Evolutionary conservation across 768 basidiomycete species (phyloP), one percentile per base, ranked within the genome.

Genomic region (Daedalea quercina): DNA sequence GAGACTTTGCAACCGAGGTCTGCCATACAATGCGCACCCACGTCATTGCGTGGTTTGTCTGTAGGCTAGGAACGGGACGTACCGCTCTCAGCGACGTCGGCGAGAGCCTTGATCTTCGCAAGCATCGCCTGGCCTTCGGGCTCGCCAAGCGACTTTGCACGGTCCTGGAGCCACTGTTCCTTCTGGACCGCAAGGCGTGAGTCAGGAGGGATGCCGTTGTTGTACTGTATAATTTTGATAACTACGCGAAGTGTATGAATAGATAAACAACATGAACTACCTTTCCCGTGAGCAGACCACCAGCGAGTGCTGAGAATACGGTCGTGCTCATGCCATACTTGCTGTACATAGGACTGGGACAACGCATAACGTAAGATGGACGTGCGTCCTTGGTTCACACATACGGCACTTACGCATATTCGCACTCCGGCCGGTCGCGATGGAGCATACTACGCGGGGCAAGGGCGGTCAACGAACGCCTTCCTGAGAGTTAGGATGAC

Each of bases 381-480:
- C 15, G 3, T 49, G 7, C 9, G 9, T 3, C 34, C 22, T 19
- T 13, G 47, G 34, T 12, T 15, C 20, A 23, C n/a, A 9, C 3
- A 26, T 12, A 17, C 8, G 3, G 20, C 28, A 62, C 74, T 49
- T 58, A 81, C 76, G 69, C 73, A 67, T 86, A 90, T 73, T 92
- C 87, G 57, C 78, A 77, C 69, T 92, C 90, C n/a, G 87, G 81
- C 11, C 82, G 76, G 53, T 90, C 85, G n/a, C 89, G 81, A 65
- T 84, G 77, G 66, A 91, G 77, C 80, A 90, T 80, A 61, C 81
- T 85, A 64, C 15, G 17, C 9, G 22, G 26, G 46, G 15, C 3
- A 17, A 46, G n/a, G 22, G 12, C 23, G 44, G 17, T 24, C 48
- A 20, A 43, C 28, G 37, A 3, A 40, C 33, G 19, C 8, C 28